Evolutionary conservation across 2,329 filamentous ascomycete genomes (phyloP).

Genomic region (Xylariales sp.): DNA sequence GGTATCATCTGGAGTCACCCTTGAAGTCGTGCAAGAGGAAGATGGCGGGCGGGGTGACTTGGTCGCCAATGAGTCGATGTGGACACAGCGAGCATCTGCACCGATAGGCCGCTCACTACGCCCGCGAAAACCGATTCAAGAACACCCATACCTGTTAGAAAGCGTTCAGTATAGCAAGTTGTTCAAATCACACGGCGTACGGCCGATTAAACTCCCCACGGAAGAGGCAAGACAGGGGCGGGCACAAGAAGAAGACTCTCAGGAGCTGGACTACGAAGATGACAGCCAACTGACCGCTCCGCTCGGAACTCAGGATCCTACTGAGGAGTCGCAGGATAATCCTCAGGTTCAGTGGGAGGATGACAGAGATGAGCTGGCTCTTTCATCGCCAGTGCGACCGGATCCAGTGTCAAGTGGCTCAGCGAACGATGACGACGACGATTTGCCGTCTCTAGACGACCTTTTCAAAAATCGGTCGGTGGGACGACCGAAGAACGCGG

Average conservation of each 20-base stretch:
- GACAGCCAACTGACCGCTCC: conserved; percentile 40
- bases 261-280: conserved; percentile 47
- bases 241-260: conserved; percentile 37
- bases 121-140: conserved; percentile 56
- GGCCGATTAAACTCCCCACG: conserved; percentile 41
- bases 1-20: too few species aligned
- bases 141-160: conserved; percentile 56
- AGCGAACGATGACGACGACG: conserved; percentile 24
- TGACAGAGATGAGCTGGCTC: conserved; percentile 14
- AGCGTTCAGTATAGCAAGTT: conserved; percentile 48
- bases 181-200: conserved; percentile 51
- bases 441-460: conserved; percentile 25
- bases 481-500: conserved; percentile 6
- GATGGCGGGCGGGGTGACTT: too few species aligned
- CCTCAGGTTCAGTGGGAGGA: conserved; percentile 9
- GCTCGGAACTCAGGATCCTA: conserved; percentile 19
- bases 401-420: conserved; percentile 16
- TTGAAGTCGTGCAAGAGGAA: too few species aligned
- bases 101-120: conserved; percentile 43
- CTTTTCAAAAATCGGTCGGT: conserved; percentile 20
- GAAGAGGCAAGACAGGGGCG: conserved; percentile 22
- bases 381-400: conserved; percentile 12
- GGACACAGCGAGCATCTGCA: conserved; percentile 7
- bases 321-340: conserved; percentile 30
- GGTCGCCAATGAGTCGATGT: too few species aligned